Percentiles rank a stretch among this genome's conserved stretches.
phyloP scores from a whole-genome alignment of 768 basidiomycete species.

The Clavulina sp. region DNA sequence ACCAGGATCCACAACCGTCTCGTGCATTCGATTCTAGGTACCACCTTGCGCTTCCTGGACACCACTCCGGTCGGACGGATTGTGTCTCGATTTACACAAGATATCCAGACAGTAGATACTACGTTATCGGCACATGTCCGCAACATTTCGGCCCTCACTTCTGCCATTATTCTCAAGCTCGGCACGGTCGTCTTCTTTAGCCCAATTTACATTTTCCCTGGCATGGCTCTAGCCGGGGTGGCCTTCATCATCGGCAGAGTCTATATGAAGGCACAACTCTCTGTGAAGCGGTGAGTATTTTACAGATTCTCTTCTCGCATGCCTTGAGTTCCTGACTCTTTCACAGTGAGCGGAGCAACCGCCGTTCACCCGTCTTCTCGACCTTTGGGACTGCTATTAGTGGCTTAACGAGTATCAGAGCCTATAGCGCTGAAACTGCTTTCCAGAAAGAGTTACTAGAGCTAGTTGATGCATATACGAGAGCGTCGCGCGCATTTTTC shows the following conservation, averaged over 20 bases:
- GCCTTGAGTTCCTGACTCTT: too few species aligned
- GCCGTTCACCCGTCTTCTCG: conserved; percentile 20
- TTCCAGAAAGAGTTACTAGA: conserved; percentile 15
- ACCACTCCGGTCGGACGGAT: conserved; percentile 11
- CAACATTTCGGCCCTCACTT: conserved; percentile 2
- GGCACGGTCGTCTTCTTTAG: conserved; percentile 4
- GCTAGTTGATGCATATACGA: conserved; percentile 16
- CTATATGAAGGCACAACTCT: conserved; percentile 22
- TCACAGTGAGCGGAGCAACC: conserved; percentile 18
- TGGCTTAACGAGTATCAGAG: conserved; percentile 21
- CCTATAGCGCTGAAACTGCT: conserved; percentile 19
- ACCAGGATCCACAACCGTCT: not conserved
- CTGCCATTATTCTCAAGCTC: conserved; percentile 7
- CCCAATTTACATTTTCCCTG: conserved; percentile 7
- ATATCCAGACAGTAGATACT: not conserved
- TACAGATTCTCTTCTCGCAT: not conserved
- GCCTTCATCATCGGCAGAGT: conserved; percentile 18
- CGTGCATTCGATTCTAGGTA: not conserved
- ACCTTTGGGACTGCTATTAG: conserved; percentile 20
- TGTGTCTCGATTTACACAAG: conserved; percentile 9
- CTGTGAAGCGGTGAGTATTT: conserved; percentile 18
- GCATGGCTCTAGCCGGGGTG: conserved; percentile 9
- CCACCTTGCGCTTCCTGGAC: conserved; percentile 11
- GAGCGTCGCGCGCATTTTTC: conserved; percentile 11
- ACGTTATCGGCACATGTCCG: not conserved